phyloP scores from a whole-genome alignment of 768 basidiomycete species.

The Tephrocybe sp. region DNA sequence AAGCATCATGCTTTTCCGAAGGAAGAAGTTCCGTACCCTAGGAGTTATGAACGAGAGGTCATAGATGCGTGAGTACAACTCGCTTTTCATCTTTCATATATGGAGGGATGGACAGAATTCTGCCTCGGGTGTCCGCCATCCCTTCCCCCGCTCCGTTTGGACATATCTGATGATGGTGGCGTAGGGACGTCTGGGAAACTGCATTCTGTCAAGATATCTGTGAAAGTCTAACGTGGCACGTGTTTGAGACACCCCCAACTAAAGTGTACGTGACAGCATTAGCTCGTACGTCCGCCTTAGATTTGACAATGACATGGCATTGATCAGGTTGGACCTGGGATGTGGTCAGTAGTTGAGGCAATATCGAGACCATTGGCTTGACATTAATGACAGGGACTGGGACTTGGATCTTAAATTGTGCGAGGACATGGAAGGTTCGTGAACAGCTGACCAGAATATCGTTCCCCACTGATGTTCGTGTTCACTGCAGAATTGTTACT shows the following conservation, averaged over 20 bases:
- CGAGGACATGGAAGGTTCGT: constrained; percentile 62
- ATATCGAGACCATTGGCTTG: neutral
- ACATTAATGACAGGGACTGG: constrained; percentile 53
- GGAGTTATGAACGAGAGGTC: constrained; percentile 61
- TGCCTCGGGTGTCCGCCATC: too few species aligned
- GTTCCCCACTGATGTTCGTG: constrained; percentile 1
- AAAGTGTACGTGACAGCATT: constrained; percentile 47
- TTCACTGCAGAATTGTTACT: constrained; percentile 47
- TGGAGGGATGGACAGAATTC: too few species aligned
- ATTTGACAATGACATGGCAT: constrained; percentile 12
- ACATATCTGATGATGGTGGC: constrained; percentile 18
- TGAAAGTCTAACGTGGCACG: constrained; percentile 64
- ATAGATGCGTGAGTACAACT: constrained; percentile 61
- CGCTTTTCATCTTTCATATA: constrained; percentile 9
- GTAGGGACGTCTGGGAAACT: constrained; percentile 72
- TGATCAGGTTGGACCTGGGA: constrained; percentile 63
- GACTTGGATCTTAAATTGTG: constrained; percentile 69
- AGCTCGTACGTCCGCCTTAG: neutral
- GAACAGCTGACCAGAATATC: constrained; percentile 10
- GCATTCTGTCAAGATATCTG: constrained; percentile 52
- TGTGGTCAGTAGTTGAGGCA: constrained; percentile 49
- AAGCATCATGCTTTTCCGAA: constrained; percentile 55
- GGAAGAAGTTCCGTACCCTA: constrained; percentile 65
- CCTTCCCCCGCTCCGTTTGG: constrained; percentile 1
- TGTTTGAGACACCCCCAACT: constrained; percentile 56